Conservation (phyloP, 176 grass and related monocot genomes). For the Microstegium vimineum region DNA sequence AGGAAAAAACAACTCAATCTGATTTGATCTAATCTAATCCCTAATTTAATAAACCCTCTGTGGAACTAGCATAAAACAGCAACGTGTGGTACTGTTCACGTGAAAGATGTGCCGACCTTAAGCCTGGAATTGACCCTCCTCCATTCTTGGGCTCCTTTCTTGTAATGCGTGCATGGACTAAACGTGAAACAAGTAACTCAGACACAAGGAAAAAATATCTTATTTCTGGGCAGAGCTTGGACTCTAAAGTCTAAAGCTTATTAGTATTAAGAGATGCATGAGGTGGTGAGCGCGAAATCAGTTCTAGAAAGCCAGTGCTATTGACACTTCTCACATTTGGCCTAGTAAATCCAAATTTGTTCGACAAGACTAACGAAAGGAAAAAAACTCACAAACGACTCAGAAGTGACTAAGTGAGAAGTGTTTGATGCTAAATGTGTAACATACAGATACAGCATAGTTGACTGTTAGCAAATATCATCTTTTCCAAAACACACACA, state of each 20-base stretch:
- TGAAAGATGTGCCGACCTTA: neutral
- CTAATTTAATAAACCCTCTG: neutral
- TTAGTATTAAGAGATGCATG: conserved; percentile 10
- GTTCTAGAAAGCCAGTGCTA: neutral
- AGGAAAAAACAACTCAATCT: neutral
- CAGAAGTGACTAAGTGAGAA: neutral
- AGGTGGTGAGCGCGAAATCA: neutral
- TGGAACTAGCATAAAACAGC: neutral
- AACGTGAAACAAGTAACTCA: neutral
- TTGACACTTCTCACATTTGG: neutral
- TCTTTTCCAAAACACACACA: neutral
- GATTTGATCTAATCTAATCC: neutral
- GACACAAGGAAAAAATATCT: neutral
- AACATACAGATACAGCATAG: neutral
- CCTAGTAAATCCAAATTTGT: neutral
- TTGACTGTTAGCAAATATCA: neutral
- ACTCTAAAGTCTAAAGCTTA: neutral
- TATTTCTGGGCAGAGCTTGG: neutral
- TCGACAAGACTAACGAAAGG: neutral
- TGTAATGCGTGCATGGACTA: neutral
- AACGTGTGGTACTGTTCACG: neutral
- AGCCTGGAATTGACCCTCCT: neutral
- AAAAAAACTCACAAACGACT: neutral
- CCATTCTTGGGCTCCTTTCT: neutral
- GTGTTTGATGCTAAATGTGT: neutral